Percentiles rank a stretch among this genome's conserved stretches.
These are phyloP conservation scores for Pseudocercospora cruenta DNA, from an alignment of 2,329 filamentous ascomycete genomes.

Conservation along the genomic window DNA sequence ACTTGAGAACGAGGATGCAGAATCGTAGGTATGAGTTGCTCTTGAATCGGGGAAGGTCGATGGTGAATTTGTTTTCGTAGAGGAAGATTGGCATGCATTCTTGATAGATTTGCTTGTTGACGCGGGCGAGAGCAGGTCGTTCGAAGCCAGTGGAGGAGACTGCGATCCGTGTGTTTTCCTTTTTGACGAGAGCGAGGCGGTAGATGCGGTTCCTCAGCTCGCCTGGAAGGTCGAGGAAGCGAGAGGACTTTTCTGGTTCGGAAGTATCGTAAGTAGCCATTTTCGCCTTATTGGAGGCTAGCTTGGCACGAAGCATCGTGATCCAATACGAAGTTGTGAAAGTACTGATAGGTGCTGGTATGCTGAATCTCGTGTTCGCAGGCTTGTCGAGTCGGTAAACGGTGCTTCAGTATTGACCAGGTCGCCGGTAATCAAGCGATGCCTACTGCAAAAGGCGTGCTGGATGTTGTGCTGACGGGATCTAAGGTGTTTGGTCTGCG, in stretches of 20 bases:
- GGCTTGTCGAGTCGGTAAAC: background rate
- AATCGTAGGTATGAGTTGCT: no score
- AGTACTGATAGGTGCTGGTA: no score
- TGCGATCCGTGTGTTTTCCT: background rate
- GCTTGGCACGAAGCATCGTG: background rate
- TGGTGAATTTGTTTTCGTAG: background rate
- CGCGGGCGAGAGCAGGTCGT: background rate
- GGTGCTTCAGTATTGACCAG: background rate
- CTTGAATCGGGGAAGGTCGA: background rate
- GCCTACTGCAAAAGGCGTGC: background rate
- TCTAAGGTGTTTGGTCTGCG: background rate
- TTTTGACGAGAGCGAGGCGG: conserved; percentile 12
- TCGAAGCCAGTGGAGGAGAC: background rate
- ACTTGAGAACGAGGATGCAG: no score
- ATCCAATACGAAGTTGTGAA: no score
- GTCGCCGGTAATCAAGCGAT: background rate
- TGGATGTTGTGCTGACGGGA: background rate
- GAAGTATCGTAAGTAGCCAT: background rate
- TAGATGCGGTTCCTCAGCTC: conserved; percentile 26
- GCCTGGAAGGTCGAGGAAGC: conserved; percentile 18
- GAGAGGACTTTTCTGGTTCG: background rate
- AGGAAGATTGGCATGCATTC: background rate
- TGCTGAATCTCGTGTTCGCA: background rate
- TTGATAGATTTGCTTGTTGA: background rate
- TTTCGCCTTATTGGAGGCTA: background rate